Evolutionary conservation across 1,139 yeast species (phyloP).

Genomic region (Candida albicans): DNA sequence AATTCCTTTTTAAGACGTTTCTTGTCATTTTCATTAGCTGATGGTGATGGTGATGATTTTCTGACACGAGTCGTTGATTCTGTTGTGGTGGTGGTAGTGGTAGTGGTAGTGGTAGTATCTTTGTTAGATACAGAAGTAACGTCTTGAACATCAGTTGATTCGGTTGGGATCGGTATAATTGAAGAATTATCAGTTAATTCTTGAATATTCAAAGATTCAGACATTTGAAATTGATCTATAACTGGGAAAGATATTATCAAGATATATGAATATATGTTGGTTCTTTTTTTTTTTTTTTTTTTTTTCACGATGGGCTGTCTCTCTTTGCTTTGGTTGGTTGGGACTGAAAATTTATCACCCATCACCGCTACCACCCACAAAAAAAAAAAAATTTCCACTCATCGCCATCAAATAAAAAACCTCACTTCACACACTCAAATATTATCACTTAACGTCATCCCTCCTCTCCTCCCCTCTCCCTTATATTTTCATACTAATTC

Average conservation of each 20-base stretch:
- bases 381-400: constrained; percentile 6
- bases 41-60: constrained; percentile 1
- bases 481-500: too few species aligned
- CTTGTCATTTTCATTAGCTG: constrained; percentile 4
- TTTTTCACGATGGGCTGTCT: neutral
- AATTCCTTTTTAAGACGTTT: constrained; percentile 4
- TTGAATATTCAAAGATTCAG: neutral
- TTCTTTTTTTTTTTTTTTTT: neutral
- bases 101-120: neutral
- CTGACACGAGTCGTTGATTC: neutral
- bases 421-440: too few species aligned
- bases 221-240: too few species aligned
- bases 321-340: too few species aligned
- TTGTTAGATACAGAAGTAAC: neutral
- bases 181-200: neutral
- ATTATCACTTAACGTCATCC: too few species aligned
- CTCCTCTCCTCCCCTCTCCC: too few species aligned
- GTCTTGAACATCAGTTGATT: neutral
- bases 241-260: too few species aligned
- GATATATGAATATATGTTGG: too few species aligned
- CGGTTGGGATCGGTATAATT: neutral
- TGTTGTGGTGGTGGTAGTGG: neutral
- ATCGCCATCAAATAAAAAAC: constrained; percentile 1
- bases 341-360: too few species aligned
- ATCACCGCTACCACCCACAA: too few species aligned